A percentile compares a stretch with the other conserved stretches of the same genome.
phyloP scores from a whole-genome alignment of 306 rosid species.

The Cyamopsis tetragonoloba region DNA sequence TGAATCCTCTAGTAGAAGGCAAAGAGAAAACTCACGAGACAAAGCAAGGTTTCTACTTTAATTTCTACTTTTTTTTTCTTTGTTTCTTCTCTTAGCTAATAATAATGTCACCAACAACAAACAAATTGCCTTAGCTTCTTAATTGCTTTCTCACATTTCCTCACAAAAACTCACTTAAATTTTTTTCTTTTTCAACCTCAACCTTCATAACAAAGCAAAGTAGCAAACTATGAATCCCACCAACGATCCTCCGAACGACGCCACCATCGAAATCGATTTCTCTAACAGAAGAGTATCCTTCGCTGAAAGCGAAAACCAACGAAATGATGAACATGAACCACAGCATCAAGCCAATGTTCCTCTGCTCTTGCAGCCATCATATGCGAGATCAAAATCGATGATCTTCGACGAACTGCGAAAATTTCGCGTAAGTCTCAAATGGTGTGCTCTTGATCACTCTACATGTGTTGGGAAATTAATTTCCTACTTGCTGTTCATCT shows the following conservation, averaged over 20 bases:
- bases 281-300: slow-evolving; percentile 23
- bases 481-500: slow-evolving; percentile 50
- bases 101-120: background rate
- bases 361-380: slow-evolving; percentile 56
- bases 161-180: background rate
- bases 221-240: slow-evolving; percentile 27
- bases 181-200: background rate
- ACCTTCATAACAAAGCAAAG: background rate
- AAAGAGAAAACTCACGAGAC: slow-evolving; percentile 38
- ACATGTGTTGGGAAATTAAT: slow-evolving; percentile 45
- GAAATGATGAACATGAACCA: background rate
- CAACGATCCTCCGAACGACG: background rate
- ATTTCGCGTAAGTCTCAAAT: slow-evolving; percentile 61
- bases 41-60: slow-evolving; percentile 33
- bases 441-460: slow-evolving; percentile 91
- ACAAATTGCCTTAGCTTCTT: background rate
- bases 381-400: slow-evolving; percentile 48
- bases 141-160: background rate
- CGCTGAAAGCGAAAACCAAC: background rate
- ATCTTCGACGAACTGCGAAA: slow-evolving; percentile 55
- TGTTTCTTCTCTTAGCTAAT: background rate
- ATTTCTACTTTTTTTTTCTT: too few relatives aligned
- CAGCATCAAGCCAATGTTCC: slow-evolving; percentile 29
- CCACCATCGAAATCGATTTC: slow-evolving; percentile 24
- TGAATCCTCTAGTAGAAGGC: slow-evolving; percentile 8